Conservation (phyloP, 106 monocot genomes). For the Allium cepa region DNA sequence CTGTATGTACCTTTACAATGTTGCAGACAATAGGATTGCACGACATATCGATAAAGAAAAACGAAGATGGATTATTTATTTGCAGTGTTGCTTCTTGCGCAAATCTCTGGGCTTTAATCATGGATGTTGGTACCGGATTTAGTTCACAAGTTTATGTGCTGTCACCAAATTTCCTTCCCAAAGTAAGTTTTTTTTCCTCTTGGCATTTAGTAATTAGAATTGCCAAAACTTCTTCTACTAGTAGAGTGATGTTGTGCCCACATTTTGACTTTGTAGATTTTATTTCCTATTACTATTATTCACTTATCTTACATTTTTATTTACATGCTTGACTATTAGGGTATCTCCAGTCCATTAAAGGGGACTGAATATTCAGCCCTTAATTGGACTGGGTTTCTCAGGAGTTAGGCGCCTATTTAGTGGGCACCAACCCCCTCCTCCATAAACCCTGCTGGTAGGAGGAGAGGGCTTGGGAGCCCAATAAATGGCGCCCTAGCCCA, state of each 20-base stretch:
- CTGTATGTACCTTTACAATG: slow-evolving; percentile 93
- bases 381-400: too few relatives aligned
- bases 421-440: too few relatives aligned
- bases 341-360: too few relatives aligned
- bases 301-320: neutral
- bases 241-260: neutral
- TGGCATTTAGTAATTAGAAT: neutral
- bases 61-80: slow-evolving; percentile 88
- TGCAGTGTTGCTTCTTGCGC: slow-evolving; percentile 76
- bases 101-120: slow-evolving; percentile 92
- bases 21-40: slow-evolving; percentile 71
- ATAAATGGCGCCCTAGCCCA: too few relatives aligned
- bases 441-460: too few relatives aligned
- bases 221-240: neutral
- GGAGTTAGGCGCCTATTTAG: too few relatives aligned
- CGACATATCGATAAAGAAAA: slow-evolving; percentile 90
- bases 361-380: too few relatives aligned
- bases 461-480: too few relatives aligned
- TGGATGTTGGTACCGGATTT: slow-evolving; percentile 98
- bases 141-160: slow-evolving; percentile 85
- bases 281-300: neutral
- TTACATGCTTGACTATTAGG: neutral
- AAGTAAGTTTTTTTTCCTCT: slow-evolving; percentile 26
- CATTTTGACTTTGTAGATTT: neutral
- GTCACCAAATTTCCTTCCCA: slow-evolving; percentile 78